Percentiles rank a stretch among this genome's conserved stretches.
These are phyloP conservation scores for Yamadazyma dendronema DNA, from an alignment of 1,139 yeast species.

Conservation along the genomic window DNA sequence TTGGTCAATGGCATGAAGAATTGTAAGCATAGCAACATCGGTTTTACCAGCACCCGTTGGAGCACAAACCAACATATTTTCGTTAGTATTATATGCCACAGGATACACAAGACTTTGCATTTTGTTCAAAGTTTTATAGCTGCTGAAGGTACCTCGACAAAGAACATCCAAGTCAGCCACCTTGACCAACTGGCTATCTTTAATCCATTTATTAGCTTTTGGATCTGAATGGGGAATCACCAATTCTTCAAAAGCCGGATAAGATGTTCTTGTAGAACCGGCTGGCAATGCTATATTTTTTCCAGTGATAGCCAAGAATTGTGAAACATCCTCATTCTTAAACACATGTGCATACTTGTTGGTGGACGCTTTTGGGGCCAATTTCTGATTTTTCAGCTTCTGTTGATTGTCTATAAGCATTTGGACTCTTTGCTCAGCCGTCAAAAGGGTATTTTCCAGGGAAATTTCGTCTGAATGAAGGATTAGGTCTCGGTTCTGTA, in stretches of 20 bases:
- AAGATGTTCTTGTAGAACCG: slow-evolving; percentile 72
- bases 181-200: slow-evolving; percentile 55
- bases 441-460: slow-evolving; percentile 31
- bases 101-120: slow-evolving; percentile 93
- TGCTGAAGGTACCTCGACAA: slow-evolving; percentile 82
- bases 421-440: slow-evolving; percentile 57
- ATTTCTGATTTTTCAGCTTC: slow-evolving; percentile 47
- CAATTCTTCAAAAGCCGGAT: slow-evolving; percentile 68
- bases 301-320: slow-evolving; percentile 74
- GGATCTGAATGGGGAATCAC: slow-evolving; percentile 72
- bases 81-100: slow-evolving; percentile 89
- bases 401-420: slow-evolving; percentile 56
- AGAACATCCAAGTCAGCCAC: slow-evolving; percentile 67
- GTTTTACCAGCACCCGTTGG: slow-evolving; percentile 99
- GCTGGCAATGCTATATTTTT: slow-evolving; percentile 74
- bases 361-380: slow-evolving; percentile 45
- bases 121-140: slow-evolving; percentile 74
- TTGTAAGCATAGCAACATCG: slow-evolving; percentile 84
- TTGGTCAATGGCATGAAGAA: slow-evolving; percentile 65
- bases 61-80: slow-evolving; percentile 95
- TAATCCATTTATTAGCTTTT: slow-evolving; percentile 43
- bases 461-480: neutral
- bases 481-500: slow-evolving; percentile 46
- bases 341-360: slow-evolving; percentile 85
- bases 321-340: slow-evolving; percentile 59